These are phyloP conservation scores for Blastobotrys serpentis DNA, from an alignment of 1,139 yeast species.

Conservation along the genomic window DNA sequence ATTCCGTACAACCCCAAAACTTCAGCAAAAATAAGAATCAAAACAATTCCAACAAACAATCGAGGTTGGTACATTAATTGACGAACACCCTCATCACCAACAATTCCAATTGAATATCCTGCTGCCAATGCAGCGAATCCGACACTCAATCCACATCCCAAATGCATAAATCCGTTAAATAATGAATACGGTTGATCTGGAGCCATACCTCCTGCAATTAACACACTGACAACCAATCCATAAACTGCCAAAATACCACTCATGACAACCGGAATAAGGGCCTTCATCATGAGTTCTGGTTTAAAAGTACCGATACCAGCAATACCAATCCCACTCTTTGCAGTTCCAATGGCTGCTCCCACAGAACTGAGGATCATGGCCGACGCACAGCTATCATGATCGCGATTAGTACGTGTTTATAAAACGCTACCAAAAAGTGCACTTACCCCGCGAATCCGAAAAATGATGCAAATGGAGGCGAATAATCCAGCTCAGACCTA, in stretches of 20 bases:
- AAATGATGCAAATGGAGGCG: constrained; percentile 90
- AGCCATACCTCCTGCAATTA: constrained; percentile 71
- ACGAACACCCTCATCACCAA: constrained; percentile 98
- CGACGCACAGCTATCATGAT: constrained; percentile 70
- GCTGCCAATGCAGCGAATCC: constrained; percentile 98
- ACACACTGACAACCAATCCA: constrained; percentile 94
- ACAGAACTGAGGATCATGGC: constrained; percentile 88
- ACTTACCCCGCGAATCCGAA: constrained; percentile 84
- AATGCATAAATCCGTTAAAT: constrained; percentile 95
- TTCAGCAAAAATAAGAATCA: constrained; percentile 96
- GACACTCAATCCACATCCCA: constrained; percentile 97
- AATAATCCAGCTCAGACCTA: constrained; percentile 51
- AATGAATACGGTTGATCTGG: constrained; percentile 89
- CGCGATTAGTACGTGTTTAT: constrained; percentile 2
- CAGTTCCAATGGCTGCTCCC: constrained; percentile 98
- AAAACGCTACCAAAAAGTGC: not conserved
- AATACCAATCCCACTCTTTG: constrained; percentile 97
- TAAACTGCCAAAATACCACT: constrained; percentile 99
- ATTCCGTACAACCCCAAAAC: constrained; percentile 94
- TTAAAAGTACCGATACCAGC: constrained; percentile 87
- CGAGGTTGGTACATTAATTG: constrained; percentile 96
- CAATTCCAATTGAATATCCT: constrained; percentile 97
- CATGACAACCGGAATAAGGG: constrained; percentile 85
- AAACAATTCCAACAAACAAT: constrained; percentile 93
- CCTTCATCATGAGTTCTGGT: constrained; percentile 39